Base-by-base conservation (phyloP, 2,329 filamentous ascomycete genomes). In the Aureobasidium sp. region DNA sequence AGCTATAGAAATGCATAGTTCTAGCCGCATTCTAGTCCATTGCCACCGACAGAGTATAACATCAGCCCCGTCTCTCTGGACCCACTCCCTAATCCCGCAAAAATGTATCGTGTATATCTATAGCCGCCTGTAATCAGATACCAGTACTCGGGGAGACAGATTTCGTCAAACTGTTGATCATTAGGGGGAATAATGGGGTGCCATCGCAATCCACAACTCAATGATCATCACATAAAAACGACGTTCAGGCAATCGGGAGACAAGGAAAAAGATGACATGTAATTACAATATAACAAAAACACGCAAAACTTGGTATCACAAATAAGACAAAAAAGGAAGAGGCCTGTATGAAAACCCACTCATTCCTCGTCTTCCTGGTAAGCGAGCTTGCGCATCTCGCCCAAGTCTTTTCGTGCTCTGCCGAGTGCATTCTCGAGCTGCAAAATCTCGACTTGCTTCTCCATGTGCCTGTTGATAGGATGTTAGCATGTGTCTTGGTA, bases 321-420 rank as follows among this genome's bases (percentile, higher is more conserved):
- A 47, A 41, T n/a, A 49, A 59, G 42, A 59, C n/a, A 12, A 4
- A 29, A 59, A 59, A 27, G 49, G 49, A n/a, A 45, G 39, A 36
- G 29, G 29, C 14, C 29, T 25, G 31, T 41, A 3, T 39, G 15
- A 11, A 29, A 57, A 57, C 37, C 12, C 34, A n/a, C 57, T 52
- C 27, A 49, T 65, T 51, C 70, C 20, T 74, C 72, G 61, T 93
- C 88, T 71, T 95, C 90, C 73, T 89, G 88, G 77, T 97, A 97
- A 5, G 89, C 93, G 65, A 96, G 90, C 84, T 97, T 97, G 73
- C 94, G 86, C 94, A 99, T 97, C 82, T 99, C 94, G 66, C 94
- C 93, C 66, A 99, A 79, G 60, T 91, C 82, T 71, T 88, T 86
- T 68, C 93, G 83, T 45, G 94, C 94, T 36, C 89, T 80, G 9